These are phyloP conservation scores for Fusarium sp. DNA, from an alignment of 2,329 filamentous ascomycete genomes.

Conservation along the genomic window DNA sequence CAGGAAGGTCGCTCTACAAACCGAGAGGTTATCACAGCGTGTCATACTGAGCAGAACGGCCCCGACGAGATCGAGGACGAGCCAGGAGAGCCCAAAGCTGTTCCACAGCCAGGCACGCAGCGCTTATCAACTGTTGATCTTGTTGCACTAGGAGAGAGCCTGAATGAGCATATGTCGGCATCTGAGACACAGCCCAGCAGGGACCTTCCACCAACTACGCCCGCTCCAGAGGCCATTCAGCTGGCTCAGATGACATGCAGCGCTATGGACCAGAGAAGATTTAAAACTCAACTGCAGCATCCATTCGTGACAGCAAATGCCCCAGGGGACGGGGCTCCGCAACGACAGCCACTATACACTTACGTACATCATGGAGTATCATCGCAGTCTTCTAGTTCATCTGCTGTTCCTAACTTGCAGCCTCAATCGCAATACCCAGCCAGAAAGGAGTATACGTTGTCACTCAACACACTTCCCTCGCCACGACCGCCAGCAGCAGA, in stretches of 20 bases:
- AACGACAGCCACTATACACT: neutral
- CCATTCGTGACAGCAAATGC: neutral
- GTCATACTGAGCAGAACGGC: neutral
- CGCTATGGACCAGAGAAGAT: neutral
- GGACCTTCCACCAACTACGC: neutral
- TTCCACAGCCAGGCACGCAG: neutral
- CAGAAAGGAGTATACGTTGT: neutral
- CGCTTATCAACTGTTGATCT: constrained; percentile 3
- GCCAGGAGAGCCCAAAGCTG: neutral
- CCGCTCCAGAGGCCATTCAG: neutral
- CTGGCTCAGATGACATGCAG: neutral
- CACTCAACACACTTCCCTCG: neutral
- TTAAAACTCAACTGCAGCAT: neutral
- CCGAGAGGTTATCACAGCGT: neutral
- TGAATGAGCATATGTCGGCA: constrained; percentile 9
- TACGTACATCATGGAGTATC: neutral
- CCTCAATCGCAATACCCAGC: neutral
- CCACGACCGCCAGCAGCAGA: neutral
- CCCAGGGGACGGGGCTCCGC: neutral
- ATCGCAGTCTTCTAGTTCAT: neutral
- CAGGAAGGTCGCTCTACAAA: neutral
- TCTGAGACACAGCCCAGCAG: neutral
- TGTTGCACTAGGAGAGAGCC: neutral
- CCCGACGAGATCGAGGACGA: too few species aligned
- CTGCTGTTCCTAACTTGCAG: neutral